Evolutionary conservation across 2,329 filamentous ascomycete genomes (phyloP).

Genomic region (Alternaria longipes): DNA sequence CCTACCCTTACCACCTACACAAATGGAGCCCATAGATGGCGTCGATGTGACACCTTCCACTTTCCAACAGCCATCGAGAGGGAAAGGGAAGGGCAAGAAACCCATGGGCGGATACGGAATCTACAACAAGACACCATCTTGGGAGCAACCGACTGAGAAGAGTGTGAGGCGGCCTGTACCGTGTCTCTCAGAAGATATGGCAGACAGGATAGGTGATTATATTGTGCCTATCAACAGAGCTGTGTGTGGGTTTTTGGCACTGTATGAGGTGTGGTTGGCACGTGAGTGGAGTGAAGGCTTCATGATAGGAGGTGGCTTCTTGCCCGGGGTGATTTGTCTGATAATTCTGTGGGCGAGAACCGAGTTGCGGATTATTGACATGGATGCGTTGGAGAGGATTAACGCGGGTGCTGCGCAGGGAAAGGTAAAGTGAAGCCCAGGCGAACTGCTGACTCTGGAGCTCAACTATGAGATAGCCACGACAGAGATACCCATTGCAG

Average conservation of each 20-base stretch:
- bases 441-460: neutral
- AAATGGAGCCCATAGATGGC: conserved; percentile 44
- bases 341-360: conserved; percentile 70
- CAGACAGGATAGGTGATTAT: conserved; percentile 64
- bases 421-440: neutral
- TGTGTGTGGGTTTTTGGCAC: conserved; percentile 62
- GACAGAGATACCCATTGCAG: neutral
- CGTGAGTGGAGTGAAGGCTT: conserved; percentile 39
- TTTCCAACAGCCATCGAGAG: neutral
- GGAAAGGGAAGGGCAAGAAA: conserved; percentile 26
- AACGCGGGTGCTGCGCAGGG: conserved; percentile 59
- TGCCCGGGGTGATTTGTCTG: conserved; percentile 64
- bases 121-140: conserved; percentile 12
- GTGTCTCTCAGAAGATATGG: conserved; percentile 30
- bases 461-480: neutral
- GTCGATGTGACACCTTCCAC: conserved; percentile 7
- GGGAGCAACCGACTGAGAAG: conserved; percentile 14
- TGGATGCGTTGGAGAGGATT: conserved; percentile 69
- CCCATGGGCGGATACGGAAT: conserved; percentile 16
- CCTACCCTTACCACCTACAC: conserved; percentile 62
- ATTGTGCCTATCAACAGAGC: conserved; percentile 69
- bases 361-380: conserved; percentile 74
- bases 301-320: conserved; percentile 48
- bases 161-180: conserved; percentile 29
- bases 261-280: conserved; percentile 44